phyloP scores from a whole-genome alignment of 1,139 yeast genomes.

The Blastobotrys ciferrii region DNA sequence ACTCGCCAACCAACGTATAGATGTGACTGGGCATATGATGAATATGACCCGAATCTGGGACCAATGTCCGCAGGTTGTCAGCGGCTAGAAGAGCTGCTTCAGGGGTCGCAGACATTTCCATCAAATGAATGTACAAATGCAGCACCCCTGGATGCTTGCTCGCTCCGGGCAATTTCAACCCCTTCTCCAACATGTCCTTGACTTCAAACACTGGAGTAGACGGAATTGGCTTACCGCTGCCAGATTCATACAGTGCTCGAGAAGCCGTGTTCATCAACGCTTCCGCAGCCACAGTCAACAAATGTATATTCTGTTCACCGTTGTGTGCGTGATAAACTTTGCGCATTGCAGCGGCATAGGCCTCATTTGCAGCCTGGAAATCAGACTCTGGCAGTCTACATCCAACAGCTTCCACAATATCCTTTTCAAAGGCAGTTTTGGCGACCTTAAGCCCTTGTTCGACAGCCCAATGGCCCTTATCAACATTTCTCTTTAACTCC shows the following conservation, averaged over 20 bases:
- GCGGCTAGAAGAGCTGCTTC: constrained; percentile 3
- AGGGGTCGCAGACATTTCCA: constrained; percentile 8
- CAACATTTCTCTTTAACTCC: neutral
- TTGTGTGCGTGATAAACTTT: neutral
- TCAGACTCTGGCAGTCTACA: neutral
- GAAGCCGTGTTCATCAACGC: constrained; percentile 4
- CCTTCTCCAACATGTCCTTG: neutral
- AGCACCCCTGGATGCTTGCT: constrained; percentile 6
- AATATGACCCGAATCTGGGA: constrained; percentile 11
- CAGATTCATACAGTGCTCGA: neutral
- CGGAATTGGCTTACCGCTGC: neutral
- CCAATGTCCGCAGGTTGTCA: constrained; percentile 1
- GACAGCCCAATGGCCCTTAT: neutral
- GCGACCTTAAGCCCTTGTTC: neutral
- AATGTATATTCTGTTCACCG: neutral
- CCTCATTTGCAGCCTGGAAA: neutral
- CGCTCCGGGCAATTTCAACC: neutral
- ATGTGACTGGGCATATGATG: constrained; percentile 10
- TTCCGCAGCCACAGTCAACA: constrained; percentile 1
- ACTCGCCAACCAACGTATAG: constrained; percentile 9
- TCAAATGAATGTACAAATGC: constrained; percentile 4
- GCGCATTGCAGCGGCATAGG: neutral
- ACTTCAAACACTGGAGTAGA: constrained; percentile 4
- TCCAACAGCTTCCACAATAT: neutral
- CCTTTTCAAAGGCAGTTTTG: neutral